Conservation (phyloP, 2,329 filamentous ascomycete genomes). For the Pseudogymnoascus sp. region DNA sequence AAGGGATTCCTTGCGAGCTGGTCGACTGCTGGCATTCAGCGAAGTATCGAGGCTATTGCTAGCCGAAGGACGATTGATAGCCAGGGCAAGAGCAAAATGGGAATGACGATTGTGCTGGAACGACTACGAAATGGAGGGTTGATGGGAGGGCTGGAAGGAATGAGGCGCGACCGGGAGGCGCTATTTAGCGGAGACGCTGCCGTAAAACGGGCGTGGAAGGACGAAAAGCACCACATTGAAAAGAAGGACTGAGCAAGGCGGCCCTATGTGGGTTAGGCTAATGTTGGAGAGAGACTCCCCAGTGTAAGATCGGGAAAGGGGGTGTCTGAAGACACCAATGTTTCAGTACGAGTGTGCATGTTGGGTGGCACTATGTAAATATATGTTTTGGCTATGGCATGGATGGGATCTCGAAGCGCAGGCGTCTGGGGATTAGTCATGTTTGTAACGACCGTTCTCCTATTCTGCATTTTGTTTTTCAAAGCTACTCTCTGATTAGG, state of each 20-base stretch:
- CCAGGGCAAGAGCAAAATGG: constrained; percentile 70
- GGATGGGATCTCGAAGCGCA: constrained; percentile 6
- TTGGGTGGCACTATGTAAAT: constrained; percentile 2
- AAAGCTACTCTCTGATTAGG: not conserved
- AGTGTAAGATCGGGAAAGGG: not conserved
- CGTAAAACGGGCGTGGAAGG: not conserved
- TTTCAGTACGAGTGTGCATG: not conserved
- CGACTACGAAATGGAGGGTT: constrained; percentile 57
- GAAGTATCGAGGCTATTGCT: constrained; percentile 70
- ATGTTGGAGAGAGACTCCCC: not conserved
- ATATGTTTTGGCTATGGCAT: constrained; percentile 8
- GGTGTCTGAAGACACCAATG: not conserved
- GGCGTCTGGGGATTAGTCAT: constrained; percentile 11
- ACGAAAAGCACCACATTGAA: not conserved
- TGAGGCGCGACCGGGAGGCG: constrained; percentile 48
- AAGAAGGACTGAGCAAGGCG: not conserved
- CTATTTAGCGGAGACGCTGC: not conserved
- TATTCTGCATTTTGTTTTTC: constrained; percentile 10
- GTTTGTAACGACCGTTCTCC: constrained; percentile 2
- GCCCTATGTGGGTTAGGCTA: not conserved
- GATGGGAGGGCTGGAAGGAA: constrained; percentile 61
- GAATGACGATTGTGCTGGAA: constrained; percentile 74
- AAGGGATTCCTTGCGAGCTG: constrained; percentile 47
- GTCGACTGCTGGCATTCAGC: constrained; percentile 63
- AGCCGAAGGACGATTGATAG: constrained; percentile 69